Conservation (phyloP, 768 basidiomycete species). For the Amylocystis lapponica region DNA sequence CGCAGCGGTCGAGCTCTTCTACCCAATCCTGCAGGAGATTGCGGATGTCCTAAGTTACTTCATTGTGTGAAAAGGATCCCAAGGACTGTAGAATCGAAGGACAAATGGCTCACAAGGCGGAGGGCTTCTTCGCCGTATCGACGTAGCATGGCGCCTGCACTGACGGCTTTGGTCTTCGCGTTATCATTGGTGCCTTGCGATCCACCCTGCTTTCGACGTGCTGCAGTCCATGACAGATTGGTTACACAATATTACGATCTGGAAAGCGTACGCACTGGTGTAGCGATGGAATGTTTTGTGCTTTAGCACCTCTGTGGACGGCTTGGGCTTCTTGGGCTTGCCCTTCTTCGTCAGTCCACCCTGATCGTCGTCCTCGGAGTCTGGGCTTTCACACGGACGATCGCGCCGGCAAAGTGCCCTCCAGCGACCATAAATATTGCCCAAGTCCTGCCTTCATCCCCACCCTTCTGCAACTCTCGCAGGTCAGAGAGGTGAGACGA, state of each 20-base stretch:
- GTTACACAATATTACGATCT: too few relatives aligned
- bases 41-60: constrained; percentile 69
- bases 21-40: constrained; percentile 78
- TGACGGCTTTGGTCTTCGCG: constrained; percentile 86
- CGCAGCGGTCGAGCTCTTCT: constrained; percentile 80
- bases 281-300: constrained; percentile 99
- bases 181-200: constrained; percentile 91
- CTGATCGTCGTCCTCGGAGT: constrained; percentile 33
- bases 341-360: constrained; percentile 28
- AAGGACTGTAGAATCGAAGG: background rate
- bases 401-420: constrained; percentile 94
- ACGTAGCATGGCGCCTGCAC: constrained; percentile 89
- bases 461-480: constrained; percentile 52
- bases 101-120: constrained; percentile 60
- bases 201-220: constrained; percentile 96
- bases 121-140: constrained; percentile 94
- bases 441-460: constrained; percentile 66
- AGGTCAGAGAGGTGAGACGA: constrained; percentile 54
- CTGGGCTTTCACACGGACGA: constrained; percentile 64
- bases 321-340: constrained; percentile 53
- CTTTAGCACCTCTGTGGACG: constrained; percentile 74
- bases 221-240: too few relatives aligned
- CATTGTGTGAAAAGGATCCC: background rate
- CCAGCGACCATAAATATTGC: constrained; percentile 96
- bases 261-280: constrained; percentile 74